These are phyloP conservation scores for Aspergillus puulaauensis DNA, from an alignment of 2,329 filamentous ascomycete species.

Conservation along the genomic window DNA sequence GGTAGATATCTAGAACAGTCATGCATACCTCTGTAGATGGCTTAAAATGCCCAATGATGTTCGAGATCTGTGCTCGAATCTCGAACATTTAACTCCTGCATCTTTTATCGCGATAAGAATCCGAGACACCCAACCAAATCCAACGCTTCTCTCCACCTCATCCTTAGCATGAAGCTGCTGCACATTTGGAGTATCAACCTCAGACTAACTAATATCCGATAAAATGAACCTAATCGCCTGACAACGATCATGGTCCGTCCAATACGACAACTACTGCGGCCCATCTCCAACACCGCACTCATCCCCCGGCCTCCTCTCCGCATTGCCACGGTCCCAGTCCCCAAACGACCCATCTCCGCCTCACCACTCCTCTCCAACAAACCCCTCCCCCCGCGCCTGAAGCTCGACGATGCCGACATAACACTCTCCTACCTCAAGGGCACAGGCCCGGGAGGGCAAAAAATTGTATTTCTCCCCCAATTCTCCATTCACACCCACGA, in stretches of 20 bases:
- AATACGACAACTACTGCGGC: slow-evolving; percentile 3
- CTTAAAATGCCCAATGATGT: not conserved
- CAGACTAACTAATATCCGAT: not conserved
- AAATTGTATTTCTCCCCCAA: slow-evolving; percentile 62
- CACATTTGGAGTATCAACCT: not conserved
- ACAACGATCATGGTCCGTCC: slow-evolving; percentile 7
- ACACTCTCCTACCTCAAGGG: slow-evolving; percentile 86
- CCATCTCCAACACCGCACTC: not conserved
- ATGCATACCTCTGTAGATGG: no score
- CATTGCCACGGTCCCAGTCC: not conserved
- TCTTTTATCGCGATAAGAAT: not conserved
- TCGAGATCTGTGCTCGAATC: no score
- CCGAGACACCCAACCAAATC: not conserved
- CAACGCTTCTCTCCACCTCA: not conserved
- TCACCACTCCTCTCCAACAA: slow-evolving; percentile 42
- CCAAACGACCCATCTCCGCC: slow-evolving; percentile 22
- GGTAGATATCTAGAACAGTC: no score
- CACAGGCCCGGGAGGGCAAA: slow-evolving; percentile 89
- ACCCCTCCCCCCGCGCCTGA: slow-evolving; percentile 72
- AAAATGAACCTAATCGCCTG: not conserved
- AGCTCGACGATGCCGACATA: slow-evolving; percentile 75
- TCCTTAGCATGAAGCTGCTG: not conserved
- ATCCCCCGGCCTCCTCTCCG: not conserved
- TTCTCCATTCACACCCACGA: not conserved
- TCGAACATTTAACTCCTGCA: not conserved